Evolutionary conservation across 345 rosid species (phyloP), one percentile per base, ranked within the genome.

Genomic region (Salix brachista): DNA sequence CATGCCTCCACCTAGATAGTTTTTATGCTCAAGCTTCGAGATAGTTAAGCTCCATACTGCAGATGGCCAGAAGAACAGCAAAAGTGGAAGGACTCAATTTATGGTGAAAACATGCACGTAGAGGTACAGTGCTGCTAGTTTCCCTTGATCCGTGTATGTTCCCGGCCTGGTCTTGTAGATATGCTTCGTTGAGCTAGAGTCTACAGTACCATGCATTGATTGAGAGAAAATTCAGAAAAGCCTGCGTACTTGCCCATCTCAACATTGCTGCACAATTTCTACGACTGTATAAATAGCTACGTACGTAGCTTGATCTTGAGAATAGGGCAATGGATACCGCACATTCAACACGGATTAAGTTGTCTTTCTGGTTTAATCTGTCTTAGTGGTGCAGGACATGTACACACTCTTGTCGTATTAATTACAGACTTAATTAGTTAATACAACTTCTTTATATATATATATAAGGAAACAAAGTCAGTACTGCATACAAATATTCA

Each of bases 201-300:
- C 73, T 73, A 73, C 81, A 79, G 81, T 79, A 42, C 39, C 81
- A 79, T 79, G 81, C 81, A 79, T 68, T 60, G 3, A 52, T n/a
- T n/a, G 23, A 56, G 28, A 44, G 4, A 66, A 21, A 37, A 66
- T 9, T 34, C 41, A 66, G 41, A 16, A 3, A 18, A 32, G 69
- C 13, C 44, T 66, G 62, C 28, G 11, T 56, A 8, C 58, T 52
- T 52, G 19, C 58, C 58, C 58, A 6, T 52, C 58, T 6, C 19
- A 52, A 2, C 28, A 56, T 56, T 3, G 14, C 10, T 56, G 62
- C 62, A 10, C 28, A n/a, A n/a, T n/a, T 56, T 23, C 62, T 56
- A 2, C 62, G 23, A 8, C 62, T 56, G 62, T 21, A 54, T 54
- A 19, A 2, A 0, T 19, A 52, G 60, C 60, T 7, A 41, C 25